Conservation (phyloP, 768 basidiomycete genomes). For the Artomyces pyxidatus region DNA sequence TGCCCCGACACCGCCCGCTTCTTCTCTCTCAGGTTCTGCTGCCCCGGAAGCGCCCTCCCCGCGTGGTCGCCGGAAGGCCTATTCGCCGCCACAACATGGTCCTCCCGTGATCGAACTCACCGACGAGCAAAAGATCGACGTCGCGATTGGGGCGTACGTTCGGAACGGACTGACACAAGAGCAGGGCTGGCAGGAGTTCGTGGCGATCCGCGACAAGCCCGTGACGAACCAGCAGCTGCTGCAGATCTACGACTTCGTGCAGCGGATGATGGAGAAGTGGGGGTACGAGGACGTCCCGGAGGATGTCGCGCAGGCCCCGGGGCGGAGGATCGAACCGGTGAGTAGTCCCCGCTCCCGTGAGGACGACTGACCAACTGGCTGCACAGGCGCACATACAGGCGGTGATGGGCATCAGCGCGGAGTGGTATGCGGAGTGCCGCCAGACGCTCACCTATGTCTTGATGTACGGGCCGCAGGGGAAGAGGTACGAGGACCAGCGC, state of each 20-base stretch:
- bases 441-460: constrained; percentile 9
- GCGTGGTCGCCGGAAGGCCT: too few relatives aligned
- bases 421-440: constrained; percentile 11
- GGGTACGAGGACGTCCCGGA: neutral
- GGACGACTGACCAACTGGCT: neutral
- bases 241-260: neutral
- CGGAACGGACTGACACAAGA: too few relatives aligned
- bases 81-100: too few relatives aligned
- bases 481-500: constrained; percentile 5
- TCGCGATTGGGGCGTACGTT: too few relatives aligned
- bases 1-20: too few relatives aligned
- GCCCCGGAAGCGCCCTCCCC: too few relatives aligned
- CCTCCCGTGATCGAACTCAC: too few relatives aligned
- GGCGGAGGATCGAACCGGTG: constrained; percentile 2
- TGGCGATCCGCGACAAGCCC: too few relatives aligned
- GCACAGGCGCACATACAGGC: constrained; percentile 5
- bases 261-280: neutral
- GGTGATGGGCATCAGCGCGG: constrained; percentile 5
- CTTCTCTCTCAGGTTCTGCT: too few relatives aligned
- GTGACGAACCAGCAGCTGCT: neutral
- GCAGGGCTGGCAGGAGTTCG: too few relatives aligned
- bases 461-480: constrained; percentile 7
- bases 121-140: too few relatives aligned
- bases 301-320: neutral
- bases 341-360: neutral